A percentile compares a stretch with the other conserved stretches of the same genome.
These are phyloP conservation scores for Colletotrichum paranaense DNA, from an alignment of 2,329 filamentous ascomycete genomes.

Conservation along the genomic window DNA sequence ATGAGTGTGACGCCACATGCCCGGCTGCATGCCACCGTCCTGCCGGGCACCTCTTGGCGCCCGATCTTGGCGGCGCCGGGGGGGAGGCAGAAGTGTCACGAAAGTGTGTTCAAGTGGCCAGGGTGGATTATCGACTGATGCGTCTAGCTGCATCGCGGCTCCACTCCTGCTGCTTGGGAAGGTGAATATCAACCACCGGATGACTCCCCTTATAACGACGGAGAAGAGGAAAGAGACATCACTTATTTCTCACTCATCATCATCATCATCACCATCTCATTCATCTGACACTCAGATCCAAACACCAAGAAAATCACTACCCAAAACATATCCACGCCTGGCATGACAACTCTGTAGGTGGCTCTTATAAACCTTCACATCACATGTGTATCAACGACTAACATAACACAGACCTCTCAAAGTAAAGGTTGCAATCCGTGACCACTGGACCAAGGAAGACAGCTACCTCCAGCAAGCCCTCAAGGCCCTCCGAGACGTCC, in stretches of 20 bases:
- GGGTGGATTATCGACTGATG: neutral
- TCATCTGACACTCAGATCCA: neutral
- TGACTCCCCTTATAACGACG: neutral
- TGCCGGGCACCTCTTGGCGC: slow-evolving; percentile 5
- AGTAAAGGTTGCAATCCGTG: slow-evolving; percentile 54
- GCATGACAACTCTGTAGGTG: slow-evolving; percentile 12
- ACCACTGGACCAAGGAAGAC: slow-evolving; percentile 52
- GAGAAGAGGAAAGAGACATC: neutral
- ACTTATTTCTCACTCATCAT: too few species aligned
- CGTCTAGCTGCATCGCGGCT: neutral
- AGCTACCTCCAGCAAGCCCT: slow-evolving; percentile 47
- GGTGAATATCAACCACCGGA: neutral
- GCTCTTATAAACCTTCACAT: neutral
- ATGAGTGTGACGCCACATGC: slow-evolving; percentile 8
- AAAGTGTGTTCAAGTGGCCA: neutral
- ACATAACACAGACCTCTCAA: slow-evolving; percentile 52
- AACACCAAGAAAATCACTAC: neutral
- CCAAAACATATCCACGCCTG: neutral
- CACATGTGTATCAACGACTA: neutral
- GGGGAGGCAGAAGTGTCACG: too few species aligned
- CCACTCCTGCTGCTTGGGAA: neutral
- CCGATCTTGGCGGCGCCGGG: neutral
- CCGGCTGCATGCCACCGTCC: slow-evolving; percentile 5
- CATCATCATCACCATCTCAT: neutral
- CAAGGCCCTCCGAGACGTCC: slow-evolving; percentile 42